These are phyloP conservation scores for Xylariaceae sp. DNA, from an alignment of 2,329 filamentous ascomycete genomes.

Conservation along the genomic window DNA sequence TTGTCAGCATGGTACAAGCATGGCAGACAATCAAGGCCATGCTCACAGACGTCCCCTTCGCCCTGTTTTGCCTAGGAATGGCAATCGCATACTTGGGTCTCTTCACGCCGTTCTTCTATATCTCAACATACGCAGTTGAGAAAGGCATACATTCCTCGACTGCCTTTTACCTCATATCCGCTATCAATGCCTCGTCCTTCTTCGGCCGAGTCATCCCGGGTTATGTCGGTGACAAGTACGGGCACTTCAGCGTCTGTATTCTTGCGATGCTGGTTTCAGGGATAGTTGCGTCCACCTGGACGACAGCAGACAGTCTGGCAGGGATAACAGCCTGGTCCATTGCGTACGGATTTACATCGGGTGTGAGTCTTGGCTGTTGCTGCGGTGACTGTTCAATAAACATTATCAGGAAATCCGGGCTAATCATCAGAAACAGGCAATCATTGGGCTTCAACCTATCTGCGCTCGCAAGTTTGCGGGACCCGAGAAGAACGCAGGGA, in stretches of 20 bases:
- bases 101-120: slow-evolving; percentile 37
- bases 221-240: slow-evolving; percentile 31
- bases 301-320: slow-evolving; percentile 37
- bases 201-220: slow-evolving; percentile 35
- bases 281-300: slow-evolving; percentile 42
- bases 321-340: slow-evolving; percentile 41
- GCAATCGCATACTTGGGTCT: slow-evolving; percentile 36
- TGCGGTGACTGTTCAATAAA: not conserved
- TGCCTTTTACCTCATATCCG: slow-evolving; percentile 36
- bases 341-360: slow-evolving; percentile 43
- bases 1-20: slow-evolving; percentile 3
- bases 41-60: slow-evolving; percentile 22
- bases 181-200: slow-evolving; percentile 36
- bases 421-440: slow-evolving; percentile 32
- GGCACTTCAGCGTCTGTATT: slow-evolving; percentile 27
- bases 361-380: slow-evolving; percentile 29
- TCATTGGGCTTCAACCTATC: slow-evolving; percentile 42
- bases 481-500: slow-evolving; percentile 33
- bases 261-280: slow-evolving; percentile 31
- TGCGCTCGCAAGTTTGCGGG: slow-evolving; percentile 41
- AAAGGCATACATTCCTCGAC: slow-evolving; percentile 29
- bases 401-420: not conserved
- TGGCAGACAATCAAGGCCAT: slow-evolving; percentile 12
- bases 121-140: slow-evolving; percentile 24
- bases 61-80: slow-evolving; percentile 31